These are phyloP conservation scores for Candida neerlandica DNA, from an alignment of 1,139 yeast genomes.

Conservation along the genomic window DNA sequence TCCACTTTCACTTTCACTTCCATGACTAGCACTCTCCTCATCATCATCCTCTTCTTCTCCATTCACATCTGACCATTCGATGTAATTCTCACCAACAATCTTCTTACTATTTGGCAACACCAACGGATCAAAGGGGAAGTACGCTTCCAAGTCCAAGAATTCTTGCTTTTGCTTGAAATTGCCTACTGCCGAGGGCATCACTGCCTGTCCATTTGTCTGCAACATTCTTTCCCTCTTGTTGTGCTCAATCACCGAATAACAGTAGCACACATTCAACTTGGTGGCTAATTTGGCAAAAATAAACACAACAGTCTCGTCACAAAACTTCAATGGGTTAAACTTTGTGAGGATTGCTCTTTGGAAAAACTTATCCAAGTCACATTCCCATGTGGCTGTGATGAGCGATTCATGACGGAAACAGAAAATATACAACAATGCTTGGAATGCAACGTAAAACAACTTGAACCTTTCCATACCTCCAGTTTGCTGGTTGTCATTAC, in stretches of 20 bases:
- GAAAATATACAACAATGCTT: constrained; percentile 85
- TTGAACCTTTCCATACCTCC: constrained; percentile 82
- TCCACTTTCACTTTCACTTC: background rate
- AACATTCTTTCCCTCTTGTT: constrained; percentile 70
- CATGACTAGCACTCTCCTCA: constrained; percentile 36
- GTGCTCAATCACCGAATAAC: constrained; percentile 90
- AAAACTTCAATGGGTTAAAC: constrained; percentile 90
- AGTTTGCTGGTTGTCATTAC: constrained; percentile 12
- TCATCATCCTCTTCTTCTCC: constrained; percentile 57
- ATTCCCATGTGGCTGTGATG: constrained; percentile 39
- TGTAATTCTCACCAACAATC: constrained; percentile 55
- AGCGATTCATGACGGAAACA: constrained; percentile 80
- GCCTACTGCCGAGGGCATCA: constrained; percentile 35
- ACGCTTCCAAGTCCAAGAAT: constrained; percentile 84
- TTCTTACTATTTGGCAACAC: constrained; percentile 64
- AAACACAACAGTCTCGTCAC: constrained; percentile 90
- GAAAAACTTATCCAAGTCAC: constrained; percentile 80
- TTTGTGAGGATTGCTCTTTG: constrained; percentile 84
- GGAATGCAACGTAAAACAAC: constrained; percentile 90
- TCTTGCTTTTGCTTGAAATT: constrained; percentile 66
- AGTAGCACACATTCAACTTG: constrained; percentile 85
- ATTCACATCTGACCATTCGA: constrained; percentile 72
- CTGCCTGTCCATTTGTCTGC: constrained; percentile 31
- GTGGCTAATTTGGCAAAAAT: constrained; percentile 95
- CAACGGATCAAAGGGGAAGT: constrained; percentile 94